Base-by-base conservation (phyloP, 2,329 filamentous ascomycete species). In the Diaporthe amygdali region DNA sequence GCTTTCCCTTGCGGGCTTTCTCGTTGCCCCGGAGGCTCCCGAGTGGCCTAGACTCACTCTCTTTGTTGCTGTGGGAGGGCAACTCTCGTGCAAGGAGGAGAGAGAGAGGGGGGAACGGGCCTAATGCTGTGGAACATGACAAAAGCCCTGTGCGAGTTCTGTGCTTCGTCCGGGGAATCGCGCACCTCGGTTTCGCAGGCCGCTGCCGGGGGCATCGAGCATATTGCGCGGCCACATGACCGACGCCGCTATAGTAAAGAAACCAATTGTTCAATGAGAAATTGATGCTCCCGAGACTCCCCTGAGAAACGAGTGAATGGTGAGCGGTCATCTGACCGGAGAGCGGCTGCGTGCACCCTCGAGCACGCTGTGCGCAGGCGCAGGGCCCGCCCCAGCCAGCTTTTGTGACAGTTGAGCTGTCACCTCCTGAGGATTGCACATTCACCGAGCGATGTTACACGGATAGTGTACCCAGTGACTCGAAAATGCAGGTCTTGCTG, bases 361-460 rank as follows among this genome's bases (percentile, higher is more conserved):
- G 54, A 61, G 51, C 44, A 67, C 44, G 46, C 63, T 67, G 61
- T 49, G 27, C 67, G 47, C 44, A 22, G 41, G 44, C 25, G 46
- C 54, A 59, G 67, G 37, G 30, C n/a, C 51, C 54, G 61, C 55
- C 55, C 41, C 66, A 47, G 41, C 54, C 51, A 47, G 52, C 22
- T 52, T 55, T 63, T 66, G 70, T 66, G 66, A 64, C n/a, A 69
- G 56, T 32, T 69, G 70, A 71, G 61, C 49, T 56, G 41, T 69
- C 56, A 69, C 37, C 39, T 44, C 10, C 52, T 39, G 51, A 34
- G 27, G 41, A 37, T 68, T 34, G 56, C 66, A 63, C 34, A n/a
- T 32, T 39, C 44, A 56, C 63, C 64, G 46, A 68, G 69, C 27
- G 30, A 39, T 69, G 56, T 59, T 37, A 59, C 51, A 32, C 66